Percentiles rank a stretch among this genome's conserved stretches.
phyloP scores from a whole-genome alignment of 2,329 filamentous ascomycete species.

The Trichophyton schoenleinii region DNA sequence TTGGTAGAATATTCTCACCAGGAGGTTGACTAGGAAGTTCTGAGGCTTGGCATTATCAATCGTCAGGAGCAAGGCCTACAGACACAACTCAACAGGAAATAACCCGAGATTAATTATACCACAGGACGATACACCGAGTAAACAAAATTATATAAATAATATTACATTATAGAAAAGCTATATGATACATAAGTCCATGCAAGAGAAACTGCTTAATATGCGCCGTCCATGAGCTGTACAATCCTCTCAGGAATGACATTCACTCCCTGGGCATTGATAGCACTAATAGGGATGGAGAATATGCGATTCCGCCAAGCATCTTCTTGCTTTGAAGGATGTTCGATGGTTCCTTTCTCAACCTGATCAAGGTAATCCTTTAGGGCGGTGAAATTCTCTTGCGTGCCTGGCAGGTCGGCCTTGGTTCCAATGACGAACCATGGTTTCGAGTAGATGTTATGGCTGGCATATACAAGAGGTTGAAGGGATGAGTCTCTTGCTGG shows the following conservation, averaged over 20 bases:
- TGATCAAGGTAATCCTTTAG: conserved; percentile 59
- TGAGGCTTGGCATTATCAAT: neutral
- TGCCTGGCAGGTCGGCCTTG: conserved; percentile 72
- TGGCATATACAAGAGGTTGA: conserved; percentile 29
- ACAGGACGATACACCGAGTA: neutral
- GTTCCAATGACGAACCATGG: conserved; percentile 95
- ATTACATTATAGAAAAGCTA: neutral
- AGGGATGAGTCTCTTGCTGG: conserved; percentile 3
- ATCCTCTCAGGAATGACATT: conserved; percentile 38
- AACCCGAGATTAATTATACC: too few species aligned
- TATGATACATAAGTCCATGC: neutral
- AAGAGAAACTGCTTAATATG: conserved; percentile 5
- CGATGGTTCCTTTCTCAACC: conserved; percentile 48
- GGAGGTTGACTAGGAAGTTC: neutral
- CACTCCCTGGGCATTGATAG: conserved; percentile 75
- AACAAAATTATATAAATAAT: neutral
- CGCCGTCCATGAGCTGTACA: conserved; percentile 29
- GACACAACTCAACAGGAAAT: neutral
- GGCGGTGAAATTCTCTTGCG: conserved; percentile 60
- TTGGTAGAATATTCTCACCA: neutral
- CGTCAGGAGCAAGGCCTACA: neutral
- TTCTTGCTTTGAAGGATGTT: conserved; percentile 63
- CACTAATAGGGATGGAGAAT: conserved; percentile 71
- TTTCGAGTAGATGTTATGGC: conserved; percentile 74
- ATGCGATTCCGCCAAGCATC: conserved; percentile 48